Percentiles rank a stretch among this genome's conserved stretches.
These are phyloP conservation scores for Microbotryum scabiosae DNA, from an alignment of 1,284 basidiomycete genomes.

Conservation along the genomic window DNA sequence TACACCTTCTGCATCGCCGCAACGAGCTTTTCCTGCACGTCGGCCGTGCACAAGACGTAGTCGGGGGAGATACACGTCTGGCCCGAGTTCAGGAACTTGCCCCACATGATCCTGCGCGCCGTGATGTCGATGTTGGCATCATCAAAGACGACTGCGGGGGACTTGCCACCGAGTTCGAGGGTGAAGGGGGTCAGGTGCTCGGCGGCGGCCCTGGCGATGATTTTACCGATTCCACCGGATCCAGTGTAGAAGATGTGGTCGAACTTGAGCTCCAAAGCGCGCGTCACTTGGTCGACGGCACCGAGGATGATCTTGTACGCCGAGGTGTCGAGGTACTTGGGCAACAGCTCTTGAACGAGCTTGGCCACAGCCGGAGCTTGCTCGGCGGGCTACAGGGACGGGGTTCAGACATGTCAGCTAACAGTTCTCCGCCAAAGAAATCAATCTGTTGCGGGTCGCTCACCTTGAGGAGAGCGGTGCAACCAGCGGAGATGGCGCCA, in stretches of 20 bases:
- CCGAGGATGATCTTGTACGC: constrained; percentile 40
- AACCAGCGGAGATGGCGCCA: constrained; percentile 42
- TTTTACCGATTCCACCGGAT: constrained; percentile 36
- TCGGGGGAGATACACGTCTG: constrained; percentile 35
- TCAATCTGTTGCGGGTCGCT: neutral
- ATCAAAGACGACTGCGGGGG: constrained; percentile 41
- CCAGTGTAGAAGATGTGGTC: constrained; percentile 43
- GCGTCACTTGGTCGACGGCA: constrained; percentile 38
- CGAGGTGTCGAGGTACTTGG: constrained; percentile 41
- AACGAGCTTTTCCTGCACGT: constrained; percentile 22
- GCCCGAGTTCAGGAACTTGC: constrained; percentile 41
- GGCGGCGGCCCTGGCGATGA: constrained; percentile 41
- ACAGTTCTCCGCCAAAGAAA: too few relatives aligned
- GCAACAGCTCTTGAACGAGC: constrained; percentile 36
- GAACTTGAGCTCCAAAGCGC: constrained; percentile 39
- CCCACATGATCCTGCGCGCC: constrained; percentile 42
- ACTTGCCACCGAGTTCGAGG: constrained; percentile 44
- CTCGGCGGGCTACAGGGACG: constrained; percentile 31
- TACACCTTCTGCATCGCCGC: constrained; percentile 15
- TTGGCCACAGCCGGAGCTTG: constrained; percentile 37
- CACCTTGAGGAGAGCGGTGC: constrained; percentile 37
- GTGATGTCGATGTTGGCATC: constrained; percentile 39
- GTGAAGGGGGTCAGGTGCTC: constrained; percentile 38
- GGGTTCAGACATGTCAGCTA: too few relatives aligned
- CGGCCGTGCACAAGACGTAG: constrained; percentile 21